A percentile compares a stretch with the other conserved stretches of the same genome.
Evolutionary conservation across 768 basidiomycete species (phyloP).

Genomic region (Leccinum imitatum): DNA sequence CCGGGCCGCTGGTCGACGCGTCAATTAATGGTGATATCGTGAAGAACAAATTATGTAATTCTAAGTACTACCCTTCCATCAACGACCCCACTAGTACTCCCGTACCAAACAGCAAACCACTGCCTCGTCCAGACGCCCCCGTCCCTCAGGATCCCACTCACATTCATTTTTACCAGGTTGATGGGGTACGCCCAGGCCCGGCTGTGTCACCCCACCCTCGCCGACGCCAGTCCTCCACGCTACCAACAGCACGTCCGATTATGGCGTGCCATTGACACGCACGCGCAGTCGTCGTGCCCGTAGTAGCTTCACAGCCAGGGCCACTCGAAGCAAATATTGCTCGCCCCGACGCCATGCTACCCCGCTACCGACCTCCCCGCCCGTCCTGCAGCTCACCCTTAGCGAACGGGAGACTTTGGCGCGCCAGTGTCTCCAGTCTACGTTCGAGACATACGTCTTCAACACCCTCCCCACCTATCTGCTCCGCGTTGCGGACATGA

Average conservation of each 20-base stretch:
- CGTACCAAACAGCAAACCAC: too few species aligned
- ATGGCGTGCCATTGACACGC: constrained; percentile 7
- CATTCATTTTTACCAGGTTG: neutral
- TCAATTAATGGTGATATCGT: too few species aligned
- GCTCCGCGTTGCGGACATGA: constrained; percentile 24
- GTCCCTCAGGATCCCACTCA: too few species aligned
- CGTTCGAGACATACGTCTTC: constrained; percentile 27
- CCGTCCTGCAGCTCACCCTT: constrained; percentile 23
- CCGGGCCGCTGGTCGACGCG: too few species aligned
- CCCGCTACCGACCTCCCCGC: too few species aligned
- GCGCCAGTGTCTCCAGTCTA: constrained; percentile 21
- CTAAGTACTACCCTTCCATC: too few species aligned
- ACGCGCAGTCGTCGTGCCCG: constrained; percentile 18
- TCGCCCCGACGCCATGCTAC: constrained; percentile 23
- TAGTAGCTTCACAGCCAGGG: constrained; percentile 20
- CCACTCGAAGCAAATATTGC: constrained; percentile 16
- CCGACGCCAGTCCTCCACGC: constrained; percentile 22
- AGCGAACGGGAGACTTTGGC: constrained; percentile 19
- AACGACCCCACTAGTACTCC: too few species aligned
- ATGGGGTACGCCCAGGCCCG: constrained; percentile 12
- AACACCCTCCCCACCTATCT: constrained; percentile 27
- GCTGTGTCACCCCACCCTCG: constrained; percentile 11
- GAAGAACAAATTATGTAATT: too few species aligned
- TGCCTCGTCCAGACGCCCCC: too few species aligned
- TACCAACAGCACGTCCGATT: constrained; percentile 20